A percentile compares a stretch with the other conserved stretches of the same genome.
phyloP scores from a whole-genome alignment of 1,139 yeast genomes.

The Tardiomyces blankii region DNA sequence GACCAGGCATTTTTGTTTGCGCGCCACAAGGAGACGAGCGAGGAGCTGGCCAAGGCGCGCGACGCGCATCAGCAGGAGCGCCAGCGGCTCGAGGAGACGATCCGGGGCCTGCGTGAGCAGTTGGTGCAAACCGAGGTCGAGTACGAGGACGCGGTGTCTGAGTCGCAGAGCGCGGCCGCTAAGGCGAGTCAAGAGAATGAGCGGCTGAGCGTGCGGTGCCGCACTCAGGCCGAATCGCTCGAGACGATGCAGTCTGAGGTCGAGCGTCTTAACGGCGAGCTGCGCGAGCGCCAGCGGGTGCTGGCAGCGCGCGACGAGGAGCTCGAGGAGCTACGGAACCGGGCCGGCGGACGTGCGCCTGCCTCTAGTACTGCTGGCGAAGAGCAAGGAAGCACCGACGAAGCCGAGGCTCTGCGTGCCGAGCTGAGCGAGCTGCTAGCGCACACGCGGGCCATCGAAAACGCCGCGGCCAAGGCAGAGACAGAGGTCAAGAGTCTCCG shows the following conservation, averaged over 20 bases:
- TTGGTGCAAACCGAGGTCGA: slow-evolving; percentile 1
- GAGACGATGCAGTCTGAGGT: neutral
- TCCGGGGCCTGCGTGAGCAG: neutral
- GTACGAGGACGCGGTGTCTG: neutral
- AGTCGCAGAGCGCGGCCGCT: neutral
- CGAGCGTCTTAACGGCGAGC: neutral
- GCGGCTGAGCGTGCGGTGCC: neutral
- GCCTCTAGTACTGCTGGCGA: too few species aligned
- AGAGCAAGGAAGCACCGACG: neutral
- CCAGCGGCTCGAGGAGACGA: neutral
- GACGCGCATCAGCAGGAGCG: neutral
- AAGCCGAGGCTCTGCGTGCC: neutral
- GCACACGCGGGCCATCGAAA: neutral
- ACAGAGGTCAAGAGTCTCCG: neutral
- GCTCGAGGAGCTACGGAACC: neutral
- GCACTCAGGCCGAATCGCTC: neutral
- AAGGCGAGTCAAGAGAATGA: neutral
- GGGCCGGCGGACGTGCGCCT: too few species aligned
- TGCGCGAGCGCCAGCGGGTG: neutral
- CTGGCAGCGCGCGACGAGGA: neutral
- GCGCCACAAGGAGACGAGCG: neutral
- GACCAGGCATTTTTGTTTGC: neutral
- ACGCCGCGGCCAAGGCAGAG: neutral
- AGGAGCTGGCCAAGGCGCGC: neutral
- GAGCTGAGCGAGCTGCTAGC: neutral